Percentiles rank a stretch among this genome's conserved stretches.
These are phyloP conservation scores for Aurifilum marmelostoma DNA, from an alignment of 2,329 filamentous ascomycete species.

Conservation along the genomic window DNA sequence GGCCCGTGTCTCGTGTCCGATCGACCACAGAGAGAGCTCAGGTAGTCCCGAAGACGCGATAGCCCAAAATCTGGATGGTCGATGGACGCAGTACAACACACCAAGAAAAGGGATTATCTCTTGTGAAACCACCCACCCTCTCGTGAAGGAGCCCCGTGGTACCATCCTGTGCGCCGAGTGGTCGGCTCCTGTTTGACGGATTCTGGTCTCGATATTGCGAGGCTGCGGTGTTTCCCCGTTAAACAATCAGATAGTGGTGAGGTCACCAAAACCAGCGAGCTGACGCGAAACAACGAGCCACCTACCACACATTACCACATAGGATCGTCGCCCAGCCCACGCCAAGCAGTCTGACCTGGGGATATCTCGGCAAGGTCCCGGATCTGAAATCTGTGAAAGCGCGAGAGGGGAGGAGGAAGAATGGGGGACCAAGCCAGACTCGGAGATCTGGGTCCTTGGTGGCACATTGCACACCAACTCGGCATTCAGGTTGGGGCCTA, in stretches of 20 bases:
- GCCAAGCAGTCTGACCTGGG: neutral
- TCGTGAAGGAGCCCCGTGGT: conserved; percentile 18
- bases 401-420: neutral
- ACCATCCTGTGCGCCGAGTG: conserved; percentile 23
- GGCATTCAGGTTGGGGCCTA: neutral
- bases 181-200: neutral
- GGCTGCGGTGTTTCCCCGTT: neutral
- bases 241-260: conserved; percentile 3
- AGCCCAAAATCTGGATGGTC: neutral
- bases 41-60: neutral
- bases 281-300: neutral
- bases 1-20: conserved; percentile 4
- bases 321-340: neutral
- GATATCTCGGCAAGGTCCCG: conserved; percentile 1
- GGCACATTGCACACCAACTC: neutral
- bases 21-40: neutral
- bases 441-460: neutral
- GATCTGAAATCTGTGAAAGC: neutral
- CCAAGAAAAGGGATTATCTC: neutral
- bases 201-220: neutral
- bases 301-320: neutral
- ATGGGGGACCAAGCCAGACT: neutral
- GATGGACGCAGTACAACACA: conserved; percentile 3
- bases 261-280: neutral
- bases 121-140: neutral